Evolutionary conservation across 352 stramenopile genomes (phyloP).

Genomic region (Phytophthora boehmeriae): DNA sequence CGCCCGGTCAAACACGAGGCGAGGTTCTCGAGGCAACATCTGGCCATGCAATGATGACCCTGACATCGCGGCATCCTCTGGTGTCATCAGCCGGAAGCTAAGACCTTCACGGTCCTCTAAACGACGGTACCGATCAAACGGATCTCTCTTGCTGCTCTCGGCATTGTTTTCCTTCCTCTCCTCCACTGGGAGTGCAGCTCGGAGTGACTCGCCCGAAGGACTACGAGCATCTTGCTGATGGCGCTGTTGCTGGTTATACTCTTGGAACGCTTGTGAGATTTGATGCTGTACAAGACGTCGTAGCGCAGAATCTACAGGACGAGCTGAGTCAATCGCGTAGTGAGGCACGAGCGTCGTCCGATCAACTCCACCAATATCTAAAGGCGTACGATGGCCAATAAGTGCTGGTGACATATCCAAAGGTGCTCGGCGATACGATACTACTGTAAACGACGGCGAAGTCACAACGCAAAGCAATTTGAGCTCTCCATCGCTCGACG

Average conservation of each 20-base stretch:
- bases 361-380: constrained; percentile 12
- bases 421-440: constrained; percentile 46
- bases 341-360: constrained; percentile 9
- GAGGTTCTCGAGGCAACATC: constrained; percentile 9
- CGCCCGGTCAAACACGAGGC: constrained; percentile 30
- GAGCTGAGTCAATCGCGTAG: constrained; percentile 25
- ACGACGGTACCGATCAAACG: constrained; percentile 20
- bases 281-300: constrained; percentile 40
- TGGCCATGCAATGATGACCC: constrained; percentile 15
- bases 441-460: constrained; percentile 48
- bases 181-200: background rate
- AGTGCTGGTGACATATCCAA: constrained; percentile 11
- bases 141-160: background rate
- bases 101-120: constrained; percentile 33
- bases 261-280: constrained; percentile 45
- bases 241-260: constrained; percentile 35
- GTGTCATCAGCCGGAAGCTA: constrained; percentile 25
- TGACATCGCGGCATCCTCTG: constrained; percentile 12
- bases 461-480: constrained; percentile 41
- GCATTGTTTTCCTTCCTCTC: constrained; percentile 8
- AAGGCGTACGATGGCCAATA: background rate
- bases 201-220: constrained; percentile 1
- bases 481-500: constrained; percentile 9
- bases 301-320: constrained; percentile 23
- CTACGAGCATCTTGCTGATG: background rate